Evolutionary conservation across 2,329 filamentous ascomycete genomes (phyloP).

Genomic region (Neobulgaria alba): DNA sequence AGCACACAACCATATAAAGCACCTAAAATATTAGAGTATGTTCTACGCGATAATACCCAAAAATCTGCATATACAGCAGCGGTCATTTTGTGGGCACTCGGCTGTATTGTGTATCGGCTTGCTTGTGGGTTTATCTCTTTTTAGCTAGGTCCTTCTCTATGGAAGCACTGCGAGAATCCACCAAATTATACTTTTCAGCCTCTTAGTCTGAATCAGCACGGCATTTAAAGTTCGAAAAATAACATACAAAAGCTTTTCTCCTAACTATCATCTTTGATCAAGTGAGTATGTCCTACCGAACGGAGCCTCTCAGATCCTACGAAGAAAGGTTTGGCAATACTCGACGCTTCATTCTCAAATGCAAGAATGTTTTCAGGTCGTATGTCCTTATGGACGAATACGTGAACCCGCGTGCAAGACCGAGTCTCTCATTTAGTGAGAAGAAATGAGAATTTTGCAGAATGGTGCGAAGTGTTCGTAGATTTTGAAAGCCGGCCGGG

Average conservation of each 20-base stretch:
- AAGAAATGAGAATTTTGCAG: slow-evolving; percentile 2
- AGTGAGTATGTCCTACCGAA: slow-evolving; percentile 7
- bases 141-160: not conserved
- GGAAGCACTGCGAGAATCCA: not conserved
- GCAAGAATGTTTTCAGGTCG: slow-evolving; percentile 29
- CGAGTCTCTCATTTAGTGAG: too few relatives aligned
- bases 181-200: too few relatives aligned
- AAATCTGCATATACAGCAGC: slow-evolving; percentile 4
- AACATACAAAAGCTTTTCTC: slow-evolving; percentile 16
- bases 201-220: too few relatives aligned
- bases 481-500: slow-evolving; percentile 3
- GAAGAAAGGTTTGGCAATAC: slow-evolving; percentile 9
- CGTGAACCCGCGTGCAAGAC: too few relatives aligned
- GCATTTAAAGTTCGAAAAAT: too few relatives aligned
- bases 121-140: not conserved
- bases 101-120: not conserved
- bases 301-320: slow-evolving; percentile 15
- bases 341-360: slow-evolving; percentile 10
- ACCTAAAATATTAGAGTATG: slow-evolving; percentile 12
- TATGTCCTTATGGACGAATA: slow-evolving; percentile 31
- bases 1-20: slow-evolving; percentile 15
- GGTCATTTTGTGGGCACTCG: slow-evolving; percentile 6
- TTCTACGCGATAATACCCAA: not conserved
- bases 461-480: slow-evolving; percentile 8
- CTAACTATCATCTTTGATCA: slow-evolving; percentile 14